These are phyloP conservation scores for Baorangia bicolor DNA, from an alignment of 768 basidiomycete species.

Conservation along the genomic window DNA sequence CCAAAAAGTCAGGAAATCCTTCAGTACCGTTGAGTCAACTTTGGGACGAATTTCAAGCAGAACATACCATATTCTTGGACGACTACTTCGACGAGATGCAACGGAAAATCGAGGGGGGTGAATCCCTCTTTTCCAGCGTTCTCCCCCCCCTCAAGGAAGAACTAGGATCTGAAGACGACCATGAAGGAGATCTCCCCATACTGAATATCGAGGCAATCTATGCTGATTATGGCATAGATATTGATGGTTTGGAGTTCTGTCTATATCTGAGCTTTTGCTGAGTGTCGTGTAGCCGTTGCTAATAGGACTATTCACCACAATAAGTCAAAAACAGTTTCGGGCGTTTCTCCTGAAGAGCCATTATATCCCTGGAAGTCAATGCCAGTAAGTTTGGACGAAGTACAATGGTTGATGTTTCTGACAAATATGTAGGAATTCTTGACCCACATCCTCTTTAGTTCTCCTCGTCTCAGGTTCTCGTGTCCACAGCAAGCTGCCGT, in stretches of 20 bases:
- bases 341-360: not conserved
- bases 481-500: conserved; percentile 28
- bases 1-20: not conserved
- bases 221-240: not conserved
- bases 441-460: conserved; percentile 34
- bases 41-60: conserved; percentile 9
- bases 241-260: not conserved
- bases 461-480: conserved; percentile 30
- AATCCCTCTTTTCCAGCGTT: not conserved
- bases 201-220: not conserved
- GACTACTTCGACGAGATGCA: conserved; percentile 17
- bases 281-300: not conserved
- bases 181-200: not conserved
- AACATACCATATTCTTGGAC: not conserved
- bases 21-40: not conserved
- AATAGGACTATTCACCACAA: not conserved
- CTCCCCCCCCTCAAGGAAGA: conserved; percentile 10
- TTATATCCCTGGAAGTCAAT: conserved; percentile 10
- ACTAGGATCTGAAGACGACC: not conserved
- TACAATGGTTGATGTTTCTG: not conserved
- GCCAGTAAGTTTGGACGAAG: not conserved
- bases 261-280: not conserved
- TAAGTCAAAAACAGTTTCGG: not conserved
- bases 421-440: conserved; percentile 27
- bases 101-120: not conserved